phyloP scores from a whole-genome alignment of 352 stramenopile species.

The Phytophthora pinifolia region DNA sequence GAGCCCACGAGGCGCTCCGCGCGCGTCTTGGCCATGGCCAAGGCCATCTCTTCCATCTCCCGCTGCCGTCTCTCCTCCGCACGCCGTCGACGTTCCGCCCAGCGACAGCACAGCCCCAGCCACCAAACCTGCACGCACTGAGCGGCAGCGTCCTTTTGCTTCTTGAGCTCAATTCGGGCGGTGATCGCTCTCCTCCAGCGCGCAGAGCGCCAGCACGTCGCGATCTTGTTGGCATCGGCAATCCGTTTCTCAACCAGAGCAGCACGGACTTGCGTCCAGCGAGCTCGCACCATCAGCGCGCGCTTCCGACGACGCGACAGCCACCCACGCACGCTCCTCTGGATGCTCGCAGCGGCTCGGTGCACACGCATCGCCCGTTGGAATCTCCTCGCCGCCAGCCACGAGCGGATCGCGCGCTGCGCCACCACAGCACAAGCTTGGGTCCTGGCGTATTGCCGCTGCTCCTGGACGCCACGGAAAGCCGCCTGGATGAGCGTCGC shows the following conservation, averaged over 20 bases:
- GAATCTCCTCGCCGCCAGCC: conserved; percentile 17
- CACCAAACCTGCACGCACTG: conserved; percentile 47
- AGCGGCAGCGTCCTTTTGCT: conserved; percentile 15
- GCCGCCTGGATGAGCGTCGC: conserved; percentile 31
- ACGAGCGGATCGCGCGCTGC: conserved; percentile 23
- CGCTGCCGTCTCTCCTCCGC: conserved; percentile 28
- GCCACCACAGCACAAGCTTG: conserved; percentile 13
- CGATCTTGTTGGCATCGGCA: conserved; percentile 29
- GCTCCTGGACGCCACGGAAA: conserved; percentile 26
- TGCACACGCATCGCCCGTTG: conserved; percentile 21
- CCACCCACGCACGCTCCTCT: conserved; percentile 49
- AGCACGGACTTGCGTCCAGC: conserved; percentile 37
- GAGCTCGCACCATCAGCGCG: conserved; percentile 24
- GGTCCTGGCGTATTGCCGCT: conserved; percentile 21
- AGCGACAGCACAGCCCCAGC: conserved; percentile 38
- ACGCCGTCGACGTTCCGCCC: conserved; percentile 27
- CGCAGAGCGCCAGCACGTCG: conserved; percentile 33
- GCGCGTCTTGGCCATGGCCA: conserved; percentile 24
- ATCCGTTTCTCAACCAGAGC: conserved; percentile 31
- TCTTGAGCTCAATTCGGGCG: conserved; percentile 26
- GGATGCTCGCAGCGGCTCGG: conserved; percentile 37
- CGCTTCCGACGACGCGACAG: conserved; percentile 31
- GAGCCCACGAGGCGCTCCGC: conserved; percentile 23
- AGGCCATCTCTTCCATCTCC: conserved; percentile 27
- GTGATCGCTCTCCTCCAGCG: conserved; percentile 27